Evolutionary conservation across 306 rosid genomes (phyloP).

Genomic region (Medicago arabica): DNA sequence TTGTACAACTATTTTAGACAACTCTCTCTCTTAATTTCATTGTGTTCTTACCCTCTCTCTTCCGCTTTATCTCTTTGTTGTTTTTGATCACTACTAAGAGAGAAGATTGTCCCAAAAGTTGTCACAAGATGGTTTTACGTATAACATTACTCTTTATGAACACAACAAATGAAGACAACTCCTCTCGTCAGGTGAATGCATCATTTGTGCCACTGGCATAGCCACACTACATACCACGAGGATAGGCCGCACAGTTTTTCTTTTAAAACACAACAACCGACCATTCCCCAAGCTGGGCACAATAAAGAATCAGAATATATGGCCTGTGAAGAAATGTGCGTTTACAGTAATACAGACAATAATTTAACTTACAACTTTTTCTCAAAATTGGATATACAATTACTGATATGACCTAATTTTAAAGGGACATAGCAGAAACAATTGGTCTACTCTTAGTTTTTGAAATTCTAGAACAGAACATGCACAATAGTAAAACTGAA

Average conservation of each 20-base stretch:
- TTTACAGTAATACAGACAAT: slow-evolving; percentile 37
- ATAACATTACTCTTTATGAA: too few relatives aligned
- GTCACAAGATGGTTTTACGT: too few relatives aligned
- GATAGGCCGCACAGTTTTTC: neutral
- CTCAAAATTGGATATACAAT: slow-evolving; percentile 53
- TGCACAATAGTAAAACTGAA: slow-evolving; percentile 82
- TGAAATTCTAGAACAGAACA: slow-evolving; percentile 98
- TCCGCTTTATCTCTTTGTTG: too few relatives aligned
- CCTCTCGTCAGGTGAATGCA: neutral
- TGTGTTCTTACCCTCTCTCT: too few relatives aligned
- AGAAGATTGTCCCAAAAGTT: too few relatives aligned
- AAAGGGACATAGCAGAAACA: slow-evolving; percentile 72
- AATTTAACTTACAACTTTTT: slow-evolving; percentile 33
- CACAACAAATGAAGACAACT: neutral
- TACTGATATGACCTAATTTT: slow-evolving; percentile 45
- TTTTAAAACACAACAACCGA: slow-evolving; percentile 12
- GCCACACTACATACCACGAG: neutral
- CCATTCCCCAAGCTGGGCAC: slow-evolving; percentile 28
- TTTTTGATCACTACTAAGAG: too few relatives aligned
- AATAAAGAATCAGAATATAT: slow-evolving; percentile 44
- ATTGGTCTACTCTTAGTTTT: slow-evolving; percentile 83
- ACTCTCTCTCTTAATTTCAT: too few relatives aligned
- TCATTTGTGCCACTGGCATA: neutral
- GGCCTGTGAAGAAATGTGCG: slow-evolving; percentile 10
- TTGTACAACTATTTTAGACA: too few relatives aligned